Conservation (phyloP, 352 stramenopile species). For the Phytopythium vexans region DNA sequence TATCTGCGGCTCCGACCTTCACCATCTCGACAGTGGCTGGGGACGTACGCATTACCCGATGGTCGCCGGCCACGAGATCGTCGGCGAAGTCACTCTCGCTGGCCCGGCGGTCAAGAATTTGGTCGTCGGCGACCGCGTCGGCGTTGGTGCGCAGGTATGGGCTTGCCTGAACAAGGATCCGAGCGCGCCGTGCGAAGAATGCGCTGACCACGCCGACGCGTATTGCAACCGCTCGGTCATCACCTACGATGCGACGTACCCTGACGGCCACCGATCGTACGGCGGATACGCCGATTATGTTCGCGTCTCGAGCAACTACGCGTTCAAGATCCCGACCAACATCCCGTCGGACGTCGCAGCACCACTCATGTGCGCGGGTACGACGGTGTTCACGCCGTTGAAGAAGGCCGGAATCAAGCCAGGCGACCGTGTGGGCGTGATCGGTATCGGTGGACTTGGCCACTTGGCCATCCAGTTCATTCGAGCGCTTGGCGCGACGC, state of each 20-base stretch:
- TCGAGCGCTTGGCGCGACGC: slow-evolving; percentile 38
- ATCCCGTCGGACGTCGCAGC: slow-evolving; percentile 40
- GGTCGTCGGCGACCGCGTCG: slow-evolving; percentile 58
- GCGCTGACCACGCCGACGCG: slow-evolving; percentile 41
- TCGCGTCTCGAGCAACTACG: slow-evolving; percentile 13
- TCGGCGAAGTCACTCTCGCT: slow-evolving; percentile 36
- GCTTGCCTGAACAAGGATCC: slow-evolving; percentile 52
- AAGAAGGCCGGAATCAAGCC: slow-evolving; percentile 42
- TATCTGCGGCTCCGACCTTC: too few species aligned
- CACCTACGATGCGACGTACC: background rate
- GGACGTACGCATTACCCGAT: too few species aligned
- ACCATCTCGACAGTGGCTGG: too few species aligned
- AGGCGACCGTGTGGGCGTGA: slow-evolving; percentile 55
- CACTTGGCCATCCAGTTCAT: slow-evolving; percentile 77
- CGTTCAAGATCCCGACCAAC: slow-evolving; percentile 65
- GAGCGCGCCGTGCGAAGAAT: slow-evolving; percentile 47
- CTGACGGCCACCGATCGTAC: background rate
- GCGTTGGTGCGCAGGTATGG: slow-evolving; percentile 77
- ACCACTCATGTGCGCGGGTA: too few species aligned
- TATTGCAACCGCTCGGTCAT: slow-evolving; percentile 34
- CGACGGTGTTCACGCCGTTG: slow-evolving; percentile 77
- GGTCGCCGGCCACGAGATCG: too few species aligned
- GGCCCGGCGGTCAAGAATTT: slow-evolving; percentile 24
- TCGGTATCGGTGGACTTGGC: slow-evolving; percentile 72
- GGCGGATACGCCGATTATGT: background rate